Base-by-base conservation (phyloP, 805 yeast species). In the Zygotorulaspora danielsina region DNA sequence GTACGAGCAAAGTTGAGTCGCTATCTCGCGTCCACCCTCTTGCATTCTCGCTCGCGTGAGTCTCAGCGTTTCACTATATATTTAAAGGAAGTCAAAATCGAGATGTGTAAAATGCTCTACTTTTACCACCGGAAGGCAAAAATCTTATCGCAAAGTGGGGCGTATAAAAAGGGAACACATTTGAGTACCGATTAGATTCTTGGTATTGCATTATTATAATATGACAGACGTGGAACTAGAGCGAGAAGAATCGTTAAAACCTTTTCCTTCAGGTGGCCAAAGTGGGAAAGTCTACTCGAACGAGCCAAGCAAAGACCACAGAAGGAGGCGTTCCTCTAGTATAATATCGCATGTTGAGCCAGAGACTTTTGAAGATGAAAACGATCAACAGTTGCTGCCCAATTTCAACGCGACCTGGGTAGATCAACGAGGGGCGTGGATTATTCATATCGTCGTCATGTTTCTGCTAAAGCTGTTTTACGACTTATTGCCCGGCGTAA, bases 341-440 rank as follows among this genome's bases (percentile, higher is more conserved):
- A 74, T 93, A 45, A 79, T 90, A 47, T 90, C 95, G 32, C 96
- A 90, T 57, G 84, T 90, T 37, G 93, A 85, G 58, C 95, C 94
- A 12, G 98, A 93, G 59, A 81, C 88, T 12, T 75, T 85, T 53
- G 97, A 90, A 51, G 94, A 89, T 28, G 85, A 82, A 61, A 86
- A 82, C 54, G 98, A 90, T 61, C 97, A 90, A 65, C 81, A 83
- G 38, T 70, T 88, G 36, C 78, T 84, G 50, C 89, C 95, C 19
- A 93, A 93, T 57, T 72, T 88, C 65, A 93, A 93, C 61, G 97
- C 97, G 19, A 81, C 81, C 51, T 90, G 98, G 98, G 96, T 93
- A 21, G 85, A 89, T 60, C 83, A 79, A 54, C 88, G 90, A 55
- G 98, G 95, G 34, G 97, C 97, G 1, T 93, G 98, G 98, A 70